Evolutionary conservation across 768 basidiomycete genomes (phyloP), one percentile per base, ranked within the genome.

Genomic region (Clavulina sp.): DNA sequence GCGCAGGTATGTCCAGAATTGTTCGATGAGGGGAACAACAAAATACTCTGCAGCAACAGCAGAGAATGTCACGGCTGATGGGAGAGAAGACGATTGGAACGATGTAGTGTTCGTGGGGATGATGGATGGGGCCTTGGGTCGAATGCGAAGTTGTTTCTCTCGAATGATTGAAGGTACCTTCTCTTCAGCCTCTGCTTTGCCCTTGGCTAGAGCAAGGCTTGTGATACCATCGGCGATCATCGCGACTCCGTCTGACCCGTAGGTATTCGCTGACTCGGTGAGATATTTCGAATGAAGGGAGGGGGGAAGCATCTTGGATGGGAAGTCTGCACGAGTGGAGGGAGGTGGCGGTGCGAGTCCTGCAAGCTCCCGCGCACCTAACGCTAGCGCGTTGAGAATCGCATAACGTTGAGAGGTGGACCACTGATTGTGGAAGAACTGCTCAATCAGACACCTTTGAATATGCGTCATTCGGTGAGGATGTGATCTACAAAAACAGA

Each of bases 391-490:
- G 55, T 84, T 89, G 21, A 97, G 71, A 57, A 91, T 87, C 6
- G 77, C 75, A 55, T 76, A 84, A 5, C 92, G 80, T 58, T 96
- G 91, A 29, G 79, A 73, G 18, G 77, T 74, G 0, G 95, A 92
- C 64, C 93, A 95, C 57, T 93, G 87, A 46, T 83, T 84, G 58
- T 80, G 80, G 69, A 97, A 99, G 65, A 89, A 92, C 60, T 95
- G 86, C 62, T 93, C 88, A 49, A 87, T 79, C 6, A 96, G 69
- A 31, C 76, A 73, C 2, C 92, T 95, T 60, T 6, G 36, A 32
- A 4, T 32, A 56, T 21, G 51, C 43, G 16, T 2, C 32, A 6
- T 29, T 9, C 7, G 16, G 57, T 4, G 54, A 30, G 46, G 36
- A 4, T 40, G 36, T 26, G 4, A 34, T 2, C 18, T 40, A 41